Evolutionary conservation across 331 rosid species (phyloP), one percentile per base, ranked within the genome.

Genomic region (Cydonia oblonga): DNA sequence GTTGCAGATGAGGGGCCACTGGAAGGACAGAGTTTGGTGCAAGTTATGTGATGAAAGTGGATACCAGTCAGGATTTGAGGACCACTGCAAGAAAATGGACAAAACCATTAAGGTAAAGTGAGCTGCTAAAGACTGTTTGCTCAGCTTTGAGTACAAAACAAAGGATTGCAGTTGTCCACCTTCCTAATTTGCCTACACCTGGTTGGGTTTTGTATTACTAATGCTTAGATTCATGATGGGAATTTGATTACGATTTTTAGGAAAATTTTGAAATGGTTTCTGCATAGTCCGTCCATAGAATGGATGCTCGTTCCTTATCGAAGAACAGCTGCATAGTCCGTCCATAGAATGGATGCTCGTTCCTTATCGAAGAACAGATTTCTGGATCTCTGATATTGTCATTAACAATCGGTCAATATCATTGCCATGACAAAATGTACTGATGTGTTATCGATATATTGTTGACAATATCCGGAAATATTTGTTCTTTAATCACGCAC

Each of bases 51-150:
- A 72, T 40, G 76, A 56, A 18, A 59, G 59, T 13, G 72, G 72
- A 62, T 67, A 33, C 74, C 66, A 64, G 69, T 23, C 49, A 19
- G 57, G 7, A 26, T 18, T 68, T 46, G 38, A 80, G 80, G 74
- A 64, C 80, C 83, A 56, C 69, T 3, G 23, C 69, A 75, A 57
- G 28, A 49, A 64, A 64, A 44, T 19, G 70, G 76, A 75, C 77
- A 75, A 74, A 69, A 19, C 57, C 59, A 28, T 28, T 70, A 64
- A 15, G 32, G 38, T 19, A 61, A 42, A 18, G 64, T 80, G 25
- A 54, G 69, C 49, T 23, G 53, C 16, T 42, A 66, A 65, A 38
- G 35, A 52, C 76, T 38, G 42, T 38, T 38, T 19, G 57, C 46
- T 69, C 35, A 35, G 19, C 12, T 57, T 73, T 73, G 5, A 52